phyloP scores from a whole-genome alignment of 768 basidiomycete species.

The Termitomyces sp. region DNA sequence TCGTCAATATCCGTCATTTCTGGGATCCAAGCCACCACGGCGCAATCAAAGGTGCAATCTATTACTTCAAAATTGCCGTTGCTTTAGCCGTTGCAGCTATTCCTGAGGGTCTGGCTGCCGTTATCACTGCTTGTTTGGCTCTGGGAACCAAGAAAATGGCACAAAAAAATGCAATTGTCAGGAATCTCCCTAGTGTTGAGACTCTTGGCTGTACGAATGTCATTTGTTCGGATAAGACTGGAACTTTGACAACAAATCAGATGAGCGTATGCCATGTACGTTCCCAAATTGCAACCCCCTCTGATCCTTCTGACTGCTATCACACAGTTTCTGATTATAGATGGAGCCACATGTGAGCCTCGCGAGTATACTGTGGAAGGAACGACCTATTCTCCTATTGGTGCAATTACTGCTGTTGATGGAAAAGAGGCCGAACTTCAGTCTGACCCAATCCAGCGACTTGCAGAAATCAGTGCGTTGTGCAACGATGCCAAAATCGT shows the following conservation, averaged over 20 bases:
- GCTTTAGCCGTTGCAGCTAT: slow-evolving; percentile 98
- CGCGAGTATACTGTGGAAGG: slow-evolving; percentile 83
- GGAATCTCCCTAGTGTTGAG: slow-evolving; percentile 95
- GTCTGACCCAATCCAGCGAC: slow-evolving; percentile 69
- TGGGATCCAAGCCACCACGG: slow-evolving; percentile 93
- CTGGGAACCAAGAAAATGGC: slow-evolving; percentile 99
- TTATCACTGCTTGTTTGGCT: slow-evolving; percentile 95
- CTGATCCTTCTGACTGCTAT: slow-evolving; percentile 1
- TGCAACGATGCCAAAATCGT: slow-evolving; percentile 94
- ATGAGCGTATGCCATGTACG: slow-evolving; percentile 87
- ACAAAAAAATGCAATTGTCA: slow-evolving; percentile 95
- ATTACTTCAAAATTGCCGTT: slow-evolving; percentile 99
- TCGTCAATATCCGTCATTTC: slow-evolving; percentile 95
- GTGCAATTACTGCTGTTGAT: slow-evolving; percentile 61
- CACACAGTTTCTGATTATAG: slow-evolving; percentile 69
- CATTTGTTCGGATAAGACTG: slow-evolving; percentile 99
- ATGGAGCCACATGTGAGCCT: slow-evolving; percentile 41
- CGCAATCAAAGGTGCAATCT: slow-evolving; percentile 87
- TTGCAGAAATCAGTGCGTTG: slow-evolving; percentile 88
- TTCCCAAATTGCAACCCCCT: slow-evolving; percentile 3
- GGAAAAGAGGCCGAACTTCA: slow-evolving; percentile 59
- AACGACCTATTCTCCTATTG: slow-evolving; percentile 85
- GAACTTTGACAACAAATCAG: slow-evolving; percentile 93
- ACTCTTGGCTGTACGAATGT: slow-evolving; percentile 97
- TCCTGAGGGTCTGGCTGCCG: slow-evolving; percentile 96